Evolutionary conservation across 2,329 filamentous ascomycete genomes (phyloP).

Genomic region (Neonectria sp.): DNA sequence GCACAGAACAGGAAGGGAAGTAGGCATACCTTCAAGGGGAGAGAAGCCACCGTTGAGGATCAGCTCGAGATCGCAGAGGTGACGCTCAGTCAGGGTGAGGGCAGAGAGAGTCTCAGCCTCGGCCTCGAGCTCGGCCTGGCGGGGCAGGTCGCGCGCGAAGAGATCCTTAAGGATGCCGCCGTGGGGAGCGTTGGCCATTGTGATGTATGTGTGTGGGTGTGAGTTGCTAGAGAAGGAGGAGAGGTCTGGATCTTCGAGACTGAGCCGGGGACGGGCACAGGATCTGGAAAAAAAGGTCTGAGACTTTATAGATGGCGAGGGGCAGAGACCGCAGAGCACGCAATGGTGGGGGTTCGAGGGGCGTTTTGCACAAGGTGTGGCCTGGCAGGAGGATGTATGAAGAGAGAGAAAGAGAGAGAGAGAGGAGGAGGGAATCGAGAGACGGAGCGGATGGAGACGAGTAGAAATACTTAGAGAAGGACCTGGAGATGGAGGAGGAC

Average conservation of each 20-base stretch:
- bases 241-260: conserved; percentile 23
- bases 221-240: conserved; percentile 14
- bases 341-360: conserved; percentile 51
- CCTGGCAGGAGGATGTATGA: conserved; percentile 20
- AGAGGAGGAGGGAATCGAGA: conserved; percentile 11
- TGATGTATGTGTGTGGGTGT: conserved; percentile 45
- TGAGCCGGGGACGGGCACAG: conserved; percentile 19
- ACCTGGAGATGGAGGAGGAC: conserved; percentile 3
- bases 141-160: conserved; percentile 90
- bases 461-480: conserved; percentile 5
- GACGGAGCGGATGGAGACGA: conserved; percentile 13
- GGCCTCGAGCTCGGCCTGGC: conserved; percentile 81
- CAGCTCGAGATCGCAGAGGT: conserved; percentile 97
- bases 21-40: conserved; percentile 85
- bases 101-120: conserved; percentile 92
- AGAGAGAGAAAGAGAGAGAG: conserved; percentile 23
- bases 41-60: conserved; percentile 99
- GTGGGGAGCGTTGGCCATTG: conserved; percentile 81
- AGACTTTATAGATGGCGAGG: conserved; percentile 32
- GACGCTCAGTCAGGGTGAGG: conserved; percentile 88
- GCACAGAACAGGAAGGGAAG: conserved; percentile 51
- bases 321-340: conserved; percentile 45
- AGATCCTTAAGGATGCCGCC: conserved; percentile 99
- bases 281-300: conserved; percentile 20
- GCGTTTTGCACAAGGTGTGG: conserved; percentile 35